These are phyloP conservation scores for Phytophthora cryptogea DNA, from an alignment of 352 stramenopile genomes.

Conservation along the genomic window DNA sequence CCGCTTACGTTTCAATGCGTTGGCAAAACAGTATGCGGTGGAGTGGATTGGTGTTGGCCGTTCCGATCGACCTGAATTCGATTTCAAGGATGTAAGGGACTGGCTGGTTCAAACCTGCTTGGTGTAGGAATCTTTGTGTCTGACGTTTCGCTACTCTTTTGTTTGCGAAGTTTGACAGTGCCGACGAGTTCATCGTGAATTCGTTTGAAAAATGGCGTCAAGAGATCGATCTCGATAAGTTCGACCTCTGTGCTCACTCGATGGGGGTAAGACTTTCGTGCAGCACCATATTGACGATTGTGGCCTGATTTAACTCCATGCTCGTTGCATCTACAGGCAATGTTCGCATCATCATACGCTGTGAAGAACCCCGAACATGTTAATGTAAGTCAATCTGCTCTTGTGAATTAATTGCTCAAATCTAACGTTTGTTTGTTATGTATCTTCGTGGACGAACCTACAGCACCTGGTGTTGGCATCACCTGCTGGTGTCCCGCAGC, in stretches of 20 bases:
- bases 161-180: slow-evolving; percentile 65
- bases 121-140: neutral
- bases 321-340: slow-evolving; percentile 49
- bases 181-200: slow-evolving; percentile 71
- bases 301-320: neutral
- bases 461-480: slow-evolving; percentile 82
- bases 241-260: slow-evolving; percentile 79
- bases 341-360: slow-evolving; percentile 80
- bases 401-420: neutral
- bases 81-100: slow-evolving; percentile 63
- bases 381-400: slow-evolving; percentile 40
- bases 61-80: slow-evolving; percentile 78
- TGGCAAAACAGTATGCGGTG: slow-evolving; percentile 67
- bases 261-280: slow-evolving; percentile 60
- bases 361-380: slow-evolving; percentile 64
- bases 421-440: neutral
- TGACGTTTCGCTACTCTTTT: slow-evolving; percentile 2
- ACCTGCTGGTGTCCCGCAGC: slow-evolving; percentile 64
- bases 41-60: slow-evolving; percentile 85
- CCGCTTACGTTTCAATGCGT: neutral
- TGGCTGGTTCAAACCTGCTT: neutral
- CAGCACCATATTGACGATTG: neutral
- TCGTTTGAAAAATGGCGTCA: slow-evolving; percentile 79
- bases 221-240: slow-evolving; percentile 70
- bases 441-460: neutral